Evolutionary conservation across 108 stramenopile species (phyloP), one percentile per base, ranked within the genome.

Genomic region (Chaetoceros tenuissimus): DNA sequence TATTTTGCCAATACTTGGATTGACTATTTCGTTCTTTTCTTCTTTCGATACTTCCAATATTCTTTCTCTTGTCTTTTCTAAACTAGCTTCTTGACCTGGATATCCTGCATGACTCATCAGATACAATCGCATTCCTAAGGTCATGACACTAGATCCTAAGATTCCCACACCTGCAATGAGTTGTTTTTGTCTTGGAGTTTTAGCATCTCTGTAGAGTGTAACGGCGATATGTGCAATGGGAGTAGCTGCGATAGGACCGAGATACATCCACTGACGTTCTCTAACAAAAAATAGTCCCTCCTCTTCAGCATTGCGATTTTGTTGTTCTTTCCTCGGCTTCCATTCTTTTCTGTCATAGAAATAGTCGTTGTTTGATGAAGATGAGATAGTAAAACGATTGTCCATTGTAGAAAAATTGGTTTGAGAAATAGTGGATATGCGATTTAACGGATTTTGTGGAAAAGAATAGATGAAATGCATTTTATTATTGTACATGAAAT

Each of bases 21-120:
- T 71, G 25, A 62, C 54, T 7, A 71, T 67, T 34, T 57, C 53
- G 2, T 55, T 22, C 53, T 63, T 77, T 59, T 77, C 58, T 52
- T 72, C 54, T 23, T 47, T 20, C 0, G 67, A 60, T 3, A 75
- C 74, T 18, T 44, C n/a, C 28, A 56, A 47, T 45, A 60, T 57
- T 54, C 73, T 46, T 0, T 17, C 22, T 28, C 59, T 22, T 3
- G 64, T 60, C 31, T 55, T 50, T 16, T 51, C 40, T 2, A 46
- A 13, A 45, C 62, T 51, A 5, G 27, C 8, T 26, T 50, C 60
- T 25, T 47, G 16, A 1, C 75, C 75, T 1, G 75, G 67, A 61
- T 77, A 77, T 28, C 75, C 75, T 21, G 70, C 75, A 68, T 77
- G 75, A 21, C 25, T 45, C 70, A 77, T 72, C 28, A 77, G 58